These are phyloP conservation scores for Allantophomopsis lycopodina DNA, from an alignment of 2,329 filamentous ascomycete species.

Conservation along the genomic window DNA sequence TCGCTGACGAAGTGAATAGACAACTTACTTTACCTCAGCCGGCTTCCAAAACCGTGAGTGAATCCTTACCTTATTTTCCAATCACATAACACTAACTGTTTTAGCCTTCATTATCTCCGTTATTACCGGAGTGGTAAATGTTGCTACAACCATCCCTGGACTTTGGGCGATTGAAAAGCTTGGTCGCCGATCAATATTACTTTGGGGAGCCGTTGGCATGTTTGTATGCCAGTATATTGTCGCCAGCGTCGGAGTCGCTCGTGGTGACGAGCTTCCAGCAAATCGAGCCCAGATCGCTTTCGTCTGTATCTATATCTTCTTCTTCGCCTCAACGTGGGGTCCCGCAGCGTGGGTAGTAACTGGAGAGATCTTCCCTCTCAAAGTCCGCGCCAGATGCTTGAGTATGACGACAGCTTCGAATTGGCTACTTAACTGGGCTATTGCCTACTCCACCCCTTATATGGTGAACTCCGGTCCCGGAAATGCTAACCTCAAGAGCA, in stretches of 20 bases:
- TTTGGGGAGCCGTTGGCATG: constrained; percentile 72
- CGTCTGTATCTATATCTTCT: constrained; percentile 85
- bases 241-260: constrained; percentile 38
- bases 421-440: constrained; percentile 80
- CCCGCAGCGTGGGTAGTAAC: constrained; percentile 56
- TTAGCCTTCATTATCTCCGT: constrained; percentile 47
- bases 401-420: constrained; percentile 78
- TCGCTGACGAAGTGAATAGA: constrained; percentile 16
- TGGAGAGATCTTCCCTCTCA: constrained; percentile 81
- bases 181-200: constrained; percentile 66
- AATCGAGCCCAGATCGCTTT: constrained; percentile 65
- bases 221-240: constrained; percentile 77
- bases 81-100: constrained; percentile 36
- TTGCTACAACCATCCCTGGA: background rate
- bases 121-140: constrained; percentile 28
- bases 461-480: constrained; percentile 47
- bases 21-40: constrained; percentile 52
- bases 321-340: constrained; percentile 26
- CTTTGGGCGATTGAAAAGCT: constrained; percentile 58
- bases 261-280: constrained; percentile 23
- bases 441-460: constrained; percentile 60
- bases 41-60: constrained; percentile 42
- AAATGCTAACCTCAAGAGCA: constrained; percentile 13
- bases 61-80: constrained; percentile 51
- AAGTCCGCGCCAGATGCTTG: constrained; percentile 78